Evolutionary conservation across 306 rosid genomes (phyloP), one percentile per base, ranked within the genome.

Genomic region (Prinsepia uniflora): DNA sequence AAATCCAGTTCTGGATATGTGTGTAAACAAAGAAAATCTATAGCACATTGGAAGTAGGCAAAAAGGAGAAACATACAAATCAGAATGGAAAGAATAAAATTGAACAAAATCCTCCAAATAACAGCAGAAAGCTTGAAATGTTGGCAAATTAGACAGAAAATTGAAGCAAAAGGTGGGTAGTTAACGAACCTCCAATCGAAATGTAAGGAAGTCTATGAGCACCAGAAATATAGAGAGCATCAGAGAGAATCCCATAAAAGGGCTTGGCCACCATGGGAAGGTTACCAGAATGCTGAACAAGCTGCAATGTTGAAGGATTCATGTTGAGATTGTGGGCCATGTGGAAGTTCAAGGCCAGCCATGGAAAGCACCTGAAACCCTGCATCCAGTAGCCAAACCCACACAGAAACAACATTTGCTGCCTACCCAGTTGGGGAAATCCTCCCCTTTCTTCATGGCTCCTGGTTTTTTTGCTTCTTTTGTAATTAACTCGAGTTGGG

Each of bases 231-330:
- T 82, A 84, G 63, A 93, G 60, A 50, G 90, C 83, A 76, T 93
- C 98, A 7, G 98, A 93, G 3, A 93, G 78, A 5, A 93, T 57
- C 53, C 98, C 98, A 78, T 84, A 90, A 3, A 93, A 79, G 10
- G 97, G 97, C 63, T 93, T 93, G 49, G 97, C 97, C 68, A 82
- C 90, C 98, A 93, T 93, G 14, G 98, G 98, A 34, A 93, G 81
- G 68, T 84, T 88, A 13, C 84, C 90, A 77, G 82, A 75, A 64
- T 81, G 75, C 75, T 90, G 98, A 10, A 93, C 89, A 4, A 93
- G 90, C 78, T 93, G 97, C 88, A 93, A 82, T 2, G 62, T 70
- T 3, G 92, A 82, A 6, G 97, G 98, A 14, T 79, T 49, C 76
- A 93, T 69, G 42, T 74, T 84, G 6, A 93, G 98, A 43, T 69